Evolutionary conservation across 768 basidiomycete species (phyloP).

Genomic region (Lactarius vividus): DNA sequence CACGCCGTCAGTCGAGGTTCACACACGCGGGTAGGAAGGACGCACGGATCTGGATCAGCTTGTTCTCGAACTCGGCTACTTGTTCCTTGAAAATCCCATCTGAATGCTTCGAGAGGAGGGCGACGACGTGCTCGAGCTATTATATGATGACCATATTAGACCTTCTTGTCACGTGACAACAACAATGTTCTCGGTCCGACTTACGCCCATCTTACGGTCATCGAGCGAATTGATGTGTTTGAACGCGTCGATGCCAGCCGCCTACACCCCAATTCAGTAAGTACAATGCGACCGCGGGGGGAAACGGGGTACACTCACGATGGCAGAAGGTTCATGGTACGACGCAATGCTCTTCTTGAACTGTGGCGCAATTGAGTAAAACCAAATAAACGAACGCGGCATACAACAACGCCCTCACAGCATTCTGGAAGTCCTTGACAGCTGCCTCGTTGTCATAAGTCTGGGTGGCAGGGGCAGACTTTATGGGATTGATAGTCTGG

Average conservation of each 20-base stretch:
- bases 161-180: background rate
- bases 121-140: slow-evolving; percentile 70
- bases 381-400: background rate
- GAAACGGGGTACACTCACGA: slow-evolving; percentile 1
- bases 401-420: background rate
- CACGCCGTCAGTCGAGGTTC: background rate
- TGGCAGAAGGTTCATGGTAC: slow-evolving; percentile 5
- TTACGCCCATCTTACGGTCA: slow-evolving; percentile 72
- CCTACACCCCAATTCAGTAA: slow-evolving; percentile 36
- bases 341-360: slow-evolving; percentile 15
- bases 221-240: slow-evolving; percentile 61
- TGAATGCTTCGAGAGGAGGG: slow-evolving; percentile 53
- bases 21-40: background rate
- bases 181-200: slow-evolving; percentile 30
- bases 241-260: slow-evolving; percentile 58
- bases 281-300: no score
- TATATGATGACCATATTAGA: background rate
- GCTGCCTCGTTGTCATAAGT: slow-evolving; percentile 5
- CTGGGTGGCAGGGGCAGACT: background rate
- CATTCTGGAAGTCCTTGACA: slow-evolving; percentile 10
- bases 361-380: background rate
- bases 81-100: slow-evolving; percentile 40
- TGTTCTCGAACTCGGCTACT: slow-evolving; percentile 40
- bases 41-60: slow-evolving; percentile 51
- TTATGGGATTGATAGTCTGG: slow-evolving; percentile 3